Evolutionary conservation across 176 grass and related monocot genomes (phyloP), one percentile per base, ranked within the genome.

Genomic region (Puccinellia tenuiflora): DNA sequence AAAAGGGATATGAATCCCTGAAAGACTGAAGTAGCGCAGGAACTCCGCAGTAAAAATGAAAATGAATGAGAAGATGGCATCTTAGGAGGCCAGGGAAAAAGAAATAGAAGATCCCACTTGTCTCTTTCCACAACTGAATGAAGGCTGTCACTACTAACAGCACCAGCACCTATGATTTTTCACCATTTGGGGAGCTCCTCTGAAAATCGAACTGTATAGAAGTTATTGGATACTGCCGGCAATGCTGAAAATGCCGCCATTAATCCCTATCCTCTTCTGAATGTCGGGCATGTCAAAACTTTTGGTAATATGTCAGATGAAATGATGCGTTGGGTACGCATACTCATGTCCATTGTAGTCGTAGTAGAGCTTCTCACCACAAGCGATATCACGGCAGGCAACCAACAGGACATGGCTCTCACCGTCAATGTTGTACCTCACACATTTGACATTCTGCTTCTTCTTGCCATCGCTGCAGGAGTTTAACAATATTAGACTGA

Each of bases 261-360:
- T 80, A 88, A 77, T 18, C 62, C 39, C 76, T 84, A 73, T 78
- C 59, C 33, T 54, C 20, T 82, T 45, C 55, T 82, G 59, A 78
- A 76, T 83, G 74, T 13, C 57, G 78, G 85, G 73, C 33, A 75
- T 54, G 72, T 64, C 51, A 71, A 68, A 83, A 85, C 29, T 28
- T 30, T 67, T 55, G 46, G 4, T 24, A 26, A 45, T 80, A 67
- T 13, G 79, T 90, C 71, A 98, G 69, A 93, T 43, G 65, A 98
- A 98, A 90, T 95, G 89, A 51, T 95, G 90, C 60, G 92, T 98
- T 37, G 96, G 92, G 38, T 95, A 95, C 9, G 88, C 96, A 63
- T 98, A 72, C 63, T 98, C 92, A 26, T 93, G 90, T 72, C 91
- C 96, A 35, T 98, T 98, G 83, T 98, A 98, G 70, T 98, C 96